Conservation (phyloP, 306 rosid genomes). For the Hippophae rhamnoides region DNA sequence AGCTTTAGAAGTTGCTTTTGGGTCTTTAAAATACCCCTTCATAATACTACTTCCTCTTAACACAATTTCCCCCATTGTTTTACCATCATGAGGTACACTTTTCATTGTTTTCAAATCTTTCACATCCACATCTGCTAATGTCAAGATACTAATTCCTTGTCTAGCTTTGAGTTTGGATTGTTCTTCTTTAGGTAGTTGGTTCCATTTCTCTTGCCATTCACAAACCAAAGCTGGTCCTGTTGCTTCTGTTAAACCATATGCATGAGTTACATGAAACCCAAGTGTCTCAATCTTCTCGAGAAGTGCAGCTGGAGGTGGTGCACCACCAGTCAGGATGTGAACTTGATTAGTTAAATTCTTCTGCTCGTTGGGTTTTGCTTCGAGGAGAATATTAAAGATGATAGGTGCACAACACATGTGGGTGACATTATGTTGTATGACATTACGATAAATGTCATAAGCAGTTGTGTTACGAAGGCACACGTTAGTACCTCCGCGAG, state of each 20-base stretch:
- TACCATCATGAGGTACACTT: background rate
- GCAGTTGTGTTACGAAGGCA: no score
- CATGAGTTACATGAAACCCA: background rate
- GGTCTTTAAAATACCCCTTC: background rate
- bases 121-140: background rate
- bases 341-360: background rate
- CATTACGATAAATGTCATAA: background rate
- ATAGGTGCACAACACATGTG: background rate
- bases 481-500: no score
- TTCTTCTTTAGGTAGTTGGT: background rate
- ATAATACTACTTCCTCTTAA: background rate
- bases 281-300: background rate
- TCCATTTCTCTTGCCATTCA: background rate
- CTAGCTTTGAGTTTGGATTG: background rate
- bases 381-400: background rate
- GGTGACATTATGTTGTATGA: background rate
- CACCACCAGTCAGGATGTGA: background rate
- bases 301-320: background rate
- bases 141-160: background rate
- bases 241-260: background rate
- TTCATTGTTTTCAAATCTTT: no score
- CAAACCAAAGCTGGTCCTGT: background rate
- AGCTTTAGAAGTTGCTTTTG: background rate
- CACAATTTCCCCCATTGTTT: background rate
- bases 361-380: background rate